Evolutionary conservation across 371 early-diverging fungal genomes (phyloP).

Genomic region (Conidiobolus incongruus): DNA sequence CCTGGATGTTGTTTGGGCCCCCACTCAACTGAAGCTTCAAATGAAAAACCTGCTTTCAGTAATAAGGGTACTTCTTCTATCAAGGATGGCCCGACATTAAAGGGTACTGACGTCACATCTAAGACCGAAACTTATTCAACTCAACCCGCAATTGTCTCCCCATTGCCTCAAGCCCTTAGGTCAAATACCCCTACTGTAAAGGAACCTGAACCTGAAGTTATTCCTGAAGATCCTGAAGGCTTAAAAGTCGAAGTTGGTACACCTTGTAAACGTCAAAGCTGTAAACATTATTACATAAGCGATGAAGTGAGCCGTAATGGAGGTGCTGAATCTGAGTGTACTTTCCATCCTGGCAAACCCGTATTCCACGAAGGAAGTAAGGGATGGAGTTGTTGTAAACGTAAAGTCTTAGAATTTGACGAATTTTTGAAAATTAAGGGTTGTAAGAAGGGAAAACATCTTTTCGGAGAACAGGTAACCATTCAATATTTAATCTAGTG

Average conservation of each 20-base stretch:
- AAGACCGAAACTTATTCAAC: no score
- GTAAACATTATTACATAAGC: conserved; percentile 37
- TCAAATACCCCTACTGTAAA: no score
- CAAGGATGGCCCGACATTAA: no score
- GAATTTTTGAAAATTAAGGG: conserved; percentile 87
- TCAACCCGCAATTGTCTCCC: no score
- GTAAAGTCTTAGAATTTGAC: conserved; percentile 87
- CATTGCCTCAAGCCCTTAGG: no score
- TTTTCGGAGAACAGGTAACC: conserved; percentile 33
- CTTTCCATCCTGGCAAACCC: conserved; percentile 70
- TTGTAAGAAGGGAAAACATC: conserved; percentile 61
- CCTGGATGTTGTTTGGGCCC: conserved; percentile 44
- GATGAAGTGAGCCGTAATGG: conserved; percentile 32
- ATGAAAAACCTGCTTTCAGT: no score
- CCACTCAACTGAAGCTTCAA: conserved; percentile 37
- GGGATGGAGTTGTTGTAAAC: conserved; percentile 73
- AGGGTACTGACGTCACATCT: no score
- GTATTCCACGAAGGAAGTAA: conserved; percentile 87
- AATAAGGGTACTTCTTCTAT: no score
- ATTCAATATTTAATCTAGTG: conserved; percentile 2
- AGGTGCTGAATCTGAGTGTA: conserved; percentile 30
- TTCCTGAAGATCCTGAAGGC: conserved; percentile 17
- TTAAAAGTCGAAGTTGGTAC: conserved; percentile 57
- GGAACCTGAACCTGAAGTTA: no score
- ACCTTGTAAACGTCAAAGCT: conserved; percentile 63